Evolutionary conservation across 108 stramenopile species (phyloP).

Genomic region (Cyclotella choctawhatcheeana): DNA sequence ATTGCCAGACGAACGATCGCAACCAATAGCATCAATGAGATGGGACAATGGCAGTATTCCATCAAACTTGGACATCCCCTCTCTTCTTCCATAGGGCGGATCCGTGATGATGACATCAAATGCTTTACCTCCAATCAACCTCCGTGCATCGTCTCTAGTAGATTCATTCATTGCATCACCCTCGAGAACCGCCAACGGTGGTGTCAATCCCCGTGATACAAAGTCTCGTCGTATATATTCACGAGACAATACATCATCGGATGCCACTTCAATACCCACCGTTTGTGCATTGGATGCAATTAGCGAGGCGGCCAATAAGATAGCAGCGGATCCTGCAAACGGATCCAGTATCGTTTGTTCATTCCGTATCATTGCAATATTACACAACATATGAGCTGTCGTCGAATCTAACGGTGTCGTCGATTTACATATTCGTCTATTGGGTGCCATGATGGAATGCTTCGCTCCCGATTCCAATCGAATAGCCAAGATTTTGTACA

Average conservation of each 20-base stretch:
- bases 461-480: constrained; percentile 51
- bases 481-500: constrained; percentile 54
- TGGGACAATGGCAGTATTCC: constrained; percentile 55
- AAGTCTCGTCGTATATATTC: constrained; percentile 3
- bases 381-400: constrained; percentile 71
- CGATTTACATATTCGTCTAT: constrained; percentile 75
- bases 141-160: constrained; percentile 57
- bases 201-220: constrained; percentile 28
- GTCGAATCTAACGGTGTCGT: constrained; percentile 77
- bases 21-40: constrained; percentile 59
- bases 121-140: constrained; percentile 38
- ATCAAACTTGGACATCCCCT: constrained; percentile 35
- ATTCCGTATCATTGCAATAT: constrained; percentile 57
- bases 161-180: constrained; percentile 55
- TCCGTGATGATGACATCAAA: constrained; percentile 84
- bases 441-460: constrained; percentile 63
- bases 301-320: constrained; percentile 72
- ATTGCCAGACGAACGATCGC: constrained; percentile 50
- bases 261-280: constrained; percentile 83
- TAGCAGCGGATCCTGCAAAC: constrained; percentile 71
- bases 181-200: constrained; percentile 59
- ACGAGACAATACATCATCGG: constrained; percentile 59
- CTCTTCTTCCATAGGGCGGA: constrained; percentile 83
- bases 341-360: constrained; percentile 65
- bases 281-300: constrained; percentile 59